These are phyloP conservation scores for Lachancea fermentati DNA, from an alignment of 805 yeast genomes.

Conservation along the genomic window DNA sequence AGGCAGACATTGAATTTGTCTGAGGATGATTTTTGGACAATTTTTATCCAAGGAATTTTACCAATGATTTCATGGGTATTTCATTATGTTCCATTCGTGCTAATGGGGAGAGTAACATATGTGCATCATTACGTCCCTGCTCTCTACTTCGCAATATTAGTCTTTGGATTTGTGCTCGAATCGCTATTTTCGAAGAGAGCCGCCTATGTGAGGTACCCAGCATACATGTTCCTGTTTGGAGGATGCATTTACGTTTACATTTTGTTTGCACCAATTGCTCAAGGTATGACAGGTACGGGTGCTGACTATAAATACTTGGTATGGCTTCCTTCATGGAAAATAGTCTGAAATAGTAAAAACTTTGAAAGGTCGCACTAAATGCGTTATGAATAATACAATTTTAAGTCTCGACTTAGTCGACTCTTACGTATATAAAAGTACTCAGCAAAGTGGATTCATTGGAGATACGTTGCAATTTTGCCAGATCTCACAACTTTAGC, in stretches of 20 bases:
- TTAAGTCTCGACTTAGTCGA: no score
- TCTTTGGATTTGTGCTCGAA: conserved; percentile 37
- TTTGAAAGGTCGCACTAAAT: neutral
- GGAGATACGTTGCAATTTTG: no score
- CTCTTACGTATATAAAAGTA: no score
- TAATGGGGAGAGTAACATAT: conserved; percentile 95
- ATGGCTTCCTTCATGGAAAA: conserved; percentile 54
- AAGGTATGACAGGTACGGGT: conserved; percentile 69
- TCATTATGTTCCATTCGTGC: conserved; percentile 81
- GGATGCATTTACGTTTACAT: conserved; percentile 51
- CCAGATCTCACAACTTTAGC: no score
- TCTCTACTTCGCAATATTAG: conserved; percentile 83
- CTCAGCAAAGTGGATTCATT: no score
- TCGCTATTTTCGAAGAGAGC: conserved; percentile 16
- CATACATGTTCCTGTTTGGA: conserved; percentile 43
- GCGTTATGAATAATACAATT: neutral
- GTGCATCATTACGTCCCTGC: conserved; percentile 97
- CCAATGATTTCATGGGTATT: conserved; percentile 90
- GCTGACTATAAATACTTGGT: conserved; percentile 45
- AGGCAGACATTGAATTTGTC: conserved; percentile 54
- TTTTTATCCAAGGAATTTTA: conserved; percentile 62
- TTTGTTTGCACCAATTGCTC: conserved; percentile 60
- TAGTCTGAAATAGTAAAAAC: conserved; percentile 25
- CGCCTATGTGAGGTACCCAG: conserved; percentile 23
- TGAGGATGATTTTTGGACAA: conserved; percentile 36